These are phyloP conservation scores for Quercus lobata DNA, from an alignment of 331 rosid species.

Conservation along the genomic window DNA sequence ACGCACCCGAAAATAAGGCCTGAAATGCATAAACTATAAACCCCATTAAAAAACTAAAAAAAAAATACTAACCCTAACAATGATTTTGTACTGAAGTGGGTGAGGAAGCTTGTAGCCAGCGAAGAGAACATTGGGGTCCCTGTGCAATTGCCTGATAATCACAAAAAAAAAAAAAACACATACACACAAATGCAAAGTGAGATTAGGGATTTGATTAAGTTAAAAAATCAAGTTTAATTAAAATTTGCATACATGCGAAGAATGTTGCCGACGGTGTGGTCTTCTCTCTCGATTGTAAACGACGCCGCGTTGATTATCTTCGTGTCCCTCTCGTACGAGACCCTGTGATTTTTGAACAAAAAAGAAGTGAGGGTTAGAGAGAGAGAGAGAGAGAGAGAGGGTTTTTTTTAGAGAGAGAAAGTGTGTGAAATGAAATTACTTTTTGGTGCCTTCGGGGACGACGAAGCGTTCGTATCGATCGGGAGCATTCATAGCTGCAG, in stretches of 20 bases:
- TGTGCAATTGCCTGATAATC: slow-evolving; percentile 70
- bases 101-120: slow-evolving; percentile 96
- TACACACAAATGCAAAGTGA: not conserved
- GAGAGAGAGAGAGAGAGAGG: not conserved
- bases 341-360: slow-evolving; percentile 38
- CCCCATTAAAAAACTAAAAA: no score
- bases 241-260: slow-evolving; percentile 58
- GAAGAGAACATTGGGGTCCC: slow-evolving; percentile 76
- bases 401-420: no score
- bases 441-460: slow-evolving; percentile 93
- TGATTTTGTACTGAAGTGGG: slow-evolving; percentile 88
- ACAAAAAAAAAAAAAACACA: not conserved
- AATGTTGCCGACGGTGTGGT: slow-evolving; percentile 86
- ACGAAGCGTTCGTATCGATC: slow-evolving; percentile 97
- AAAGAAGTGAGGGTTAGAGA: not conserved
- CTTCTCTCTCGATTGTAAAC: slow-evolving; percentile 86
- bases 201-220: slow-evolving; percentile 1
- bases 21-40: no score
- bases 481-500: slow-evolving; percentile 75
- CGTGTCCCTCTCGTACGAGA: slow-evolving; percentile 90
- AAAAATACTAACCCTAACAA: slow-evolving; percentile 61
- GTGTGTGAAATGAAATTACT: slow-evolving; percentile 19
- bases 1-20: no score
- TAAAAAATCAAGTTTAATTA: not conserved
- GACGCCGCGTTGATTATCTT: slow-evolving; percentile 88